phyloP scores from a whole-genome alignment of 306 rosid genomes.

The Leucaena leucocephala region DNA sequence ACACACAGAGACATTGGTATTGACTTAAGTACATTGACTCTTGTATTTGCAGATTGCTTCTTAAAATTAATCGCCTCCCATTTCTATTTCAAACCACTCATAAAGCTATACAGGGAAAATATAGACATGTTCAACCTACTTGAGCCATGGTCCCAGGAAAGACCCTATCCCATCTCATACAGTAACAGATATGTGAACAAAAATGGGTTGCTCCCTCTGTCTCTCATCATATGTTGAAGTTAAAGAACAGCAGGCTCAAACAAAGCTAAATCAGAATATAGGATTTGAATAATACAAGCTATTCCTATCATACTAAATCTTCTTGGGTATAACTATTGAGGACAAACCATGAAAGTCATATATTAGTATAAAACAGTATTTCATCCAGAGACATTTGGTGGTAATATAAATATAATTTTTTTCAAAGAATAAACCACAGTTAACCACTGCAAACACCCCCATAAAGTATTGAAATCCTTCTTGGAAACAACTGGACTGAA shows the following conservation, averaged over 20 bases:
- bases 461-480: constrained; percentile 17
- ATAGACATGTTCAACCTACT: background rate
- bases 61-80: background rate
- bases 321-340: background rate
- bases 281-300: background rate
- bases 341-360: background rate
- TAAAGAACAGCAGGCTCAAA: background rate
- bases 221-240: background rate
- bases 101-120: background rate
- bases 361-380: background rate
- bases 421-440: background rate
- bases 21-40: background rate
- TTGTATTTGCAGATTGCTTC: background rate
- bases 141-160: background rate
- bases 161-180: background rate
- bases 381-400: background rate
- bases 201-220: background rate
- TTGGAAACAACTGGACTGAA: background rate
- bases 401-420: background rate
- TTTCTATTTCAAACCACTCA: background rate
- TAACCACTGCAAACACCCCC: background rate
- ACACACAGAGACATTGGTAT: background rate
- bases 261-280: background rate
- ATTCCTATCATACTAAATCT: background rate
- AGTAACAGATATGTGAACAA: background rate